Evolutionary conservation across 108 stramenopile genomes (phyloP), one percentile per base, ranked within the genome.

Genomic region (Skeletonema grethae): DNA sequence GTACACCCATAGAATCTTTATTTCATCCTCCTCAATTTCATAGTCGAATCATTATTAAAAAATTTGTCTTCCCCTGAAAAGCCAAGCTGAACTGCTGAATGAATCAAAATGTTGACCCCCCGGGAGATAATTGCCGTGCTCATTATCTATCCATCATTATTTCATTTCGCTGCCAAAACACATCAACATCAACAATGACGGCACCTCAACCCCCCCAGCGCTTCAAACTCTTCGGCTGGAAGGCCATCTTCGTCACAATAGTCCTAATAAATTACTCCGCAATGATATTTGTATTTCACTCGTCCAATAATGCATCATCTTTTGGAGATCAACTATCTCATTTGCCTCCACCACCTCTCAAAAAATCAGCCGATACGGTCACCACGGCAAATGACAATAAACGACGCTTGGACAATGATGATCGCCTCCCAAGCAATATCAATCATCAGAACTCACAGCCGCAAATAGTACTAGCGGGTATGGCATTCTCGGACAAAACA

Each of bases 401-500:
- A 28, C 56, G 10, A 57, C 56, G 10, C 22, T 25, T 24, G 25
- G 15, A 57, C 22, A 28, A 57, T 25, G 10, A 1, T 28, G 10
- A 57, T 57, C 8, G 15, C 56, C 24, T 15, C 25, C 25, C 8
- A 38, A 38, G 36, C 0, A 38, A 38, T 1, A 38, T 1, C 10
- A 38, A 38, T 0, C 36, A 38, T 10, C 10, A 11, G 10, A 0
- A 15, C 24, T 1, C 56, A 24, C 8, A 0, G 15, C 56, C 56
- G 2, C 8, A 28, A 1, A 57, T 57, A 24, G 7, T 57, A 11
- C 56, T 71, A 2, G 70, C 32, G 6, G 70, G 70, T 0, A 71
- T 71, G 36, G 30, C 70, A 2, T 71, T 61, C 46, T 62, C 70
- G 1, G 70, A 71, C 70, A 22, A 61, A 3, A 55, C 60, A 29